Conservation (phyloP, 1,284 basidiomycete species). For the Mycosarcoma maydis region DNA sequence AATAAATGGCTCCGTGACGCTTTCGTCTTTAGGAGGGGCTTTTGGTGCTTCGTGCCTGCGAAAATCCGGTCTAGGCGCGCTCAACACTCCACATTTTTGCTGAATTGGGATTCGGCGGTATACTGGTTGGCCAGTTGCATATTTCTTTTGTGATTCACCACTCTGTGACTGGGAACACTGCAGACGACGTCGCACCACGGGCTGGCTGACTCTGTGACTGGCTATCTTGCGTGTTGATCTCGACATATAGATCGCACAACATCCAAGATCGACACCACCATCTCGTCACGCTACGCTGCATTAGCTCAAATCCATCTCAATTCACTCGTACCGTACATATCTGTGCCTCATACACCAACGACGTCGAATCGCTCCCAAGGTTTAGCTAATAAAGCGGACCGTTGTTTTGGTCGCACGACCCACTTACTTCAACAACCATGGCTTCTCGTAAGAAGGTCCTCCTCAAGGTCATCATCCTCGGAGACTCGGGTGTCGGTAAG, state of each 20-base stretch:
- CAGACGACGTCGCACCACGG: too few species aligned
- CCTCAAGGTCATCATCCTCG: constrained; percentile 75
- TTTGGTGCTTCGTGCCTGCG: too few species aligned
- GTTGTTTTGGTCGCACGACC: constrained; percentile 1
- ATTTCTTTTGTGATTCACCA: too few species aligned
- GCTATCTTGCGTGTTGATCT: constrained; percentile 26
- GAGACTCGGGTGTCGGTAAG: constrained; percentile 83
- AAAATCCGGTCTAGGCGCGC: background rate
- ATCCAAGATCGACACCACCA: background rate
- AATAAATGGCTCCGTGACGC: too few species aligned
- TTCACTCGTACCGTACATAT: background rate
- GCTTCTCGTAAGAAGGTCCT: constrained; percentile 78
- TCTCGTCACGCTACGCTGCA: background rate
- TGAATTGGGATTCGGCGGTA: background rate
- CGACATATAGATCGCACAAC: constrained; percentile 1
- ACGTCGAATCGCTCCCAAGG: background rate
- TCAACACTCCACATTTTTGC: constrained; percentile 11
- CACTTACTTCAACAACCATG: constrained; percentile 63
- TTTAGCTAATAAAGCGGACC: background rate
- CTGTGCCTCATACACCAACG: background rate
- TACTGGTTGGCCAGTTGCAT: background rate
- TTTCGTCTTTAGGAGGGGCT: too few species aligned
- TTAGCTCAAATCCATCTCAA: background rate
- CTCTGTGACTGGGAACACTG: too few species aligned
- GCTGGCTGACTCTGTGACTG: too few species aligned